Evolutionary conservation across 2,329 filamentous ascomycete species (phyloP), one percentile per base, ranked within the genome.

Genomic region (Nigrospora osmanthi): DNA sequence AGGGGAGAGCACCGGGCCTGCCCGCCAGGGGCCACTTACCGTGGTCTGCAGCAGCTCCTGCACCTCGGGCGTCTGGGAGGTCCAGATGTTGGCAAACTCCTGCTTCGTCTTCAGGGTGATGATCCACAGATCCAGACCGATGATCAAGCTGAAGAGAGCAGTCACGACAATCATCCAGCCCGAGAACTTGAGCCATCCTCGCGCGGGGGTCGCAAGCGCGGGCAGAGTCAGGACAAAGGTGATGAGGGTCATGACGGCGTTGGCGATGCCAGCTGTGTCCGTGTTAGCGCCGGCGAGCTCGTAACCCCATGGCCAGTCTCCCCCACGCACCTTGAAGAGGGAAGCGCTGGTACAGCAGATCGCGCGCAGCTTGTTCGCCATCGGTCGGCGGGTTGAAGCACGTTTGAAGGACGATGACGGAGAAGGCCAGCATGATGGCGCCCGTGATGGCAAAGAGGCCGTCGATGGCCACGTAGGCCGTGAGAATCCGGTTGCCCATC

Each of bases 51-150:
- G 72, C 44, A 90, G 66, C 51, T 76, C 78, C 63, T 89, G 85
- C 4, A 81, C 70, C 2, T 65, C 53, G 0, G 73, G 56, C 3
- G 75, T 58, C 62, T 87, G 80, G 6, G 65, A 58, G 19, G 69
- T 67, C 77, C 85, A 93, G 43, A 85, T 70, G 1, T 65, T 59
- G 46, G 64, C 69, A 48, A 90, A 78, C 49, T 78, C 77, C 34
- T 73, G 71, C 58, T 83, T 78, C 38, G 83, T 83, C 54, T 72
- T 75, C 53, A 93, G 68, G 2, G 87, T 91, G 55, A 82, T 69
- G 58, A 89, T 77, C 87, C 85, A 89, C 50, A 88, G 70, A 50
- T 75, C 72, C 40, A 87, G 66, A 38, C 85, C 85, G 33, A 88
- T 67, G 45, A 77, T 65, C 57, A 88, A 65, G 16, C 78, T 85